These are phyloP conservation scores for Cenchrus americanus DNA, from an alignment of 176 grass and related monocot species.

Conservation along the genomic window DNA sequence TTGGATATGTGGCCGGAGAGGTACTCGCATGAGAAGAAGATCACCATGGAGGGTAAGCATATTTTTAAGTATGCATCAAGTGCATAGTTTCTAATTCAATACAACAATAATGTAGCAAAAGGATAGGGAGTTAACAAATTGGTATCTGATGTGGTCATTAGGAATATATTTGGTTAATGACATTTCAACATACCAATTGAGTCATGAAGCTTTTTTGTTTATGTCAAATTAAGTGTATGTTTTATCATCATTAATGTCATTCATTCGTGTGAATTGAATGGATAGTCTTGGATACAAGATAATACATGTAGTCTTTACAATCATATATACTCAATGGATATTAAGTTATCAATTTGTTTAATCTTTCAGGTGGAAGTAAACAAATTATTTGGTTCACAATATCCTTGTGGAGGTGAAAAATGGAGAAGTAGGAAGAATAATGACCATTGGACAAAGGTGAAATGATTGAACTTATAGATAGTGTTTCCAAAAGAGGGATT, in stretches of 20 bases:
- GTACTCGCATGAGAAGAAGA: not conserved
- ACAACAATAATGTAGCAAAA: not conserved
- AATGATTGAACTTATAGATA: not conserved
- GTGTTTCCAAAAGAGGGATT: not conserved
- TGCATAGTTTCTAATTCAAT: no score
- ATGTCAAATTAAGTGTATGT: no score
- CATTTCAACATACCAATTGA: no score
- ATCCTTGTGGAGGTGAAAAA: not conserved
- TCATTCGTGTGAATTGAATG: not conserved
- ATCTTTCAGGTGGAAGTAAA: not conserved
- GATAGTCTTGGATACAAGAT: not conserved
- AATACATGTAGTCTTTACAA: not conserved
- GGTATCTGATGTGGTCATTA: not conserved
- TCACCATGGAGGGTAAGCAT: not conserved
- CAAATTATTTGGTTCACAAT: not conserved
- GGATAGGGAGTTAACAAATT: not conserved
- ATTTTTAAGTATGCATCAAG: no score
- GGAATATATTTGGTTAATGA: not conserved
- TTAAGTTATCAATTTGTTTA: not conserved
- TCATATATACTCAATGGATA: not conserved
- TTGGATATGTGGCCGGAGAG: not conserved
- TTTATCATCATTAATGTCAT: no score
- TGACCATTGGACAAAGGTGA: not conserved
- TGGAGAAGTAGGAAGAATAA: not conserved
- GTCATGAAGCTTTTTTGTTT: no score